These are phyloP conservation scores for Leccinum ambiguum DNA, from an alignment of 1,284 basidiomycete genomes.

Conservation along the genomic window DNA sequence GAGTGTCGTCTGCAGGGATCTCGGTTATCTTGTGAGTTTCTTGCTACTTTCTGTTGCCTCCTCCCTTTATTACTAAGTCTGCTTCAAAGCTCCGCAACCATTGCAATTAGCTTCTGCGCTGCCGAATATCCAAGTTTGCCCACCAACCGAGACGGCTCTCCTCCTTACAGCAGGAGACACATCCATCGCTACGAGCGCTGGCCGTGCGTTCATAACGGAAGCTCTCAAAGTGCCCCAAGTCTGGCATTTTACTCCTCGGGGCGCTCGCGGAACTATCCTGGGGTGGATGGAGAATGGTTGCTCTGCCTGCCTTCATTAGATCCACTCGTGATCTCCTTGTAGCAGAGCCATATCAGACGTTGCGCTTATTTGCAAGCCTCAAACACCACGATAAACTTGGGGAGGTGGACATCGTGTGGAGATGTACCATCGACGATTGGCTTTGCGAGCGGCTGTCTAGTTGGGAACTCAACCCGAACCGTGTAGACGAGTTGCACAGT, in stretches of 20 bases:
- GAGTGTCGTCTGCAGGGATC: conserved; percentile 58
- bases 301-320: conserved; percentile 55
- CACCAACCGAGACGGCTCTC: conserved; percentile 40
- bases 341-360: conserved; percentile 37
- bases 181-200: conserved; percentile 60
- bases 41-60: neutral
- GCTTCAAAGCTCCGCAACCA: conserved; percentile 46
- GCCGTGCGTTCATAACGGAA: conserved; percentile 57
- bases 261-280: conserved; percentile 62
- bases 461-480: conserved; percentile 34
- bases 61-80: neutral
- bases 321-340: conserved; percentile 47
- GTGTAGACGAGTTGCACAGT: conserved; percentile 44
- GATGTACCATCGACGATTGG: conserved; percentile 49
- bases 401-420: conserved; percentile 60
- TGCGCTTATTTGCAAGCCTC: conserved; percentile 54
- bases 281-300: conserved; percentile 73
- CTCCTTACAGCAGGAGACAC: conserved; percentile 62
- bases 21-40: conserved; percentile 51
- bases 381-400: conserved; percentile 45
- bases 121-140: conserved; percentile 37
- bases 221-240: conserved; percentile 36
- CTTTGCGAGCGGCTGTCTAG: conserved; percentile 30
- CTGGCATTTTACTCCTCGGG: conserved; percentile 56
- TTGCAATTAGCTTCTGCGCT: conserved; percentile 46